These are phyloP conservation scores for Phytomonas sp. DNA, from an alignment of 208 protist species.

Conservation along the genomic window DNA sequence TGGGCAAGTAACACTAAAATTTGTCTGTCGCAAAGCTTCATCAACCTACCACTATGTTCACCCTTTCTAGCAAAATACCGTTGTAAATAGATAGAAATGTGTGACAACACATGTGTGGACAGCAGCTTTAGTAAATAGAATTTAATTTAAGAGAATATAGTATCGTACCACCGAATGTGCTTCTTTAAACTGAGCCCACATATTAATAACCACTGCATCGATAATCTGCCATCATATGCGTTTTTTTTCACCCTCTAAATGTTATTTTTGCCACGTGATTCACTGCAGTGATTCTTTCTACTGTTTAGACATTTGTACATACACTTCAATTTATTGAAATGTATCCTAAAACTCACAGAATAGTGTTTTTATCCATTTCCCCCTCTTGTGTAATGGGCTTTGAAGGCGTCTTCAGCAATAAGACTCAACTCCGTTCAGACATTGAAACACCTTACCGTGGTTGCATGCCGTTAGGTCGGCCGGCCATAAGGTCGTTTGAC, in stretches of 20 bases:
- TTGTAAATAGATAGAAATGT: neutral
- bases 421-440: conserved; percentile 27
- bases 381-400: conserved; percentile 30
- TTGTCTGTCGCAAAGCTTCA: neutral
- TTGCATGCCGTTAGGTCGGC: neutral
- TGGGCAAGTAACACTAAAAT: neutral
- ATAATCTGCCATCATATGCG: conserved; percentile 4
- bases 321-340: conserved; percentile 32
- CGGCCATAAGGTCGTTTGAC: neutral
- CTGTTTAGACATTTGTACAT: conserved; percentile 31
- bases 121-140: neutral
- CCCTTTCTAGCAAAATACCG: neutral
- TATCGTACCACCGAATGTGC: neutral
- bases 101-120: neutral
- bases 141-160: neutral
- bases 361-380: conserved; percentile 24
- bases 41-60: neutral
- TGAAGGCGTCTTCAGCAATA: conserved; percentile 48
- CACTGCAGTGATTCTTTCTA: conserved; percentile 31
- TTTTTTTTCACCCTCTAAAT: conserved; percentile 21
- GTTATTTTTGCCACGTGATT: conserved; percentile 22
- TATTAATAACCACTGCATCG: neutral
- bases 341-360: conserved; percentile 22
- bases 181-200: neutral
- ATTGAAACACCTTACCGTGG: neutral